Evolutionary conservation across 352 stramenopile species (phyloP), one percentile per base, ranked within the genome.

Genomic region (Phytophthora chlamydospora): DNA sequence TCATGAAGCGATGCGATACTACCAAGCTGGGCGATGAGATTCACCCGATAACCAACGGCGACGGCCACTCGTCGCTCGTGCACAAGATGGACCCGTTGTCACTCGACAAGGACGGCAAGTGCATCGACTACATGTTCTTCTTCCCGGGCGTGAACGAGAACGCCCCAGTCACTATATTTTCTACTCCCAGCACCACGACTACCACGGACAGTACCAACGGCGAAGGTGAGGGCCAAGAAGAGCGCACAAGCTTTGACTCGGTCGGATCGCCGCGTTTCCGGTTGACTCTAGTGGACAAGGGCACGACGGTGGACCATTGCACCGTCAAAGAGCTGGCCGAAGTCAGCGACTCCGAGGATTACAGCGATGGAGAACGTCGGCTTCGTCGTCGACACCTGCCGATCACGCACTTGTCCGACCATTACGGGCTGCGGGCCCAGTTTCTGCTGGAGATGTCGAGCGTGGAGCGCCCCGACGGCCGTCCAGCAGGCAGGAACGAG

Each of bases 71-170:
- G 10, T 70, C 63, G 55, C 76, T 94, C 17, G 44, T 78, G 10
- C 85, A 92, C 54, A 64, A 46, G 29, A 67, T 36, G 34, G 73
- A 90, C 29, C 70, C 81, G 29, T 44, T 75, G 8, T 77, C 68
- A 1, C 67, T 46, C 1, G 64, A 89, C 9, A 85, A 82, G 36
- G 73, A 88, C 47, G 85, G 85, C 69, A 94, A 94, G 53, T 94
- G 85, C 62, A 94, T 94, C 54, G 85, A 94, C 73, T 94, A 91
- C 63, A 83, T 94, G 71, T 92, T 94, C 54, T 88, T 89, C 64
- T 78, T 81, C 39, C 74, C 82, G 0, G 66, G 67, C 0, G 67
- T 69, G 7, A 73, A 59, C 29, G 73, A 78, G 16, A 68, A 66
- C 11, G 43, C 54, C 12, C 49, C 17, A 41, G 34, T 43, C 33